A percentile compares a stretch with the other conserved stretches of the same genome.
Conservation (phyloP, 2,329 filamentous ascomycete genomes). For the Fusarium sp. region DNA sequence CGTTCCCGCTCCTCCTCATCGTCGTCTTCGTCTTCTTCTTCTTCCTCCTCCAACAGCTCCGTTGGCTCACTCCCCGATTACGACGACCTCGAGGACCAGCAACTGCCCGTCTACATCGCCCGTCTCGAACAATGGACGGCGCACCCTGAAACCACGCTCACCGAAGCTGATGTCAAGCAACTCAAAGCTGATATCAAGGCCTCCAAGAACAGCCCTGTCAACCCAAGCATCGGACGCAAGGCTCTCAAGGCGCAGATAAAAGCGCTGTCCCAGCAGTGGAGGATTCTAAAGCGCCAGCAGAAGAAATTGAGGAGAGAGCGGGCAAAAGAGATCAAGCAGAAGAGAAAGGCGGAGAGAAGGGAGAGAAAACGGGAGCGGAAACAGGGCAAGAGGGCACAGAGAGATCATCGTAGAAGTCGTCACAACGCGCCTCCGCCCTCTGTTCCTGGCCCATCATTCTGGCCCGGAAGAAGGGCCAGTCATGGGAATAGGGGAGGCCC, state of each 20-base stretch:
- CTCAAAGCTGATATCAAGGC: conserved; percentile 56
- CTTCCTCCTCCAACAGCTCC: conserved; percentile 49
- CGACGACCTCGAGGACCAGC: conserved; percentile 58
- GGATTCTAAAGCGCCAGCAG: conserved; percentile 47
- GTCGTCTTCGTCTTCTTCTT: conserved; percentile 49
- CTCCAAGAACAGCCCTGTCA: conserved; percentile 40
- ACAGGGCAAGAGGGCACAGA: conserved; percentile 45
- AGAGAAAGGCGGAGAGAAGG: conserved; percentile 46
- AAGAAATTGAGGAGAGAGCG: conserved; percentile 45
- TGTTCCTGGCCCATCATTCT: conserved; percentile 9
- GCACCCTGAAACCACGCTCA: conserved; percentile 60
- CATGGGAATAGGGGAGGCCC: conserved; percentile 15
- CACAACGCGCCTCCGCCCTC: conserved; percentile 3
- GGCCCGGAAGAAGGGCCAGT: conserved; percentile 18
- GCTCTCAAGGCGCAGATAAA: conserved; percentile 56
- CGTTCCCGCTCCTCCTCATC: conserved; percentile 49
- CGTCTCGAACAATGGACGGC: conserved; percentile 60
- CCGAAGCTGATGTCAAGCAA: conserved; percentile 54
- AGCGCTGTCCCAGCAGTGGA: conserved; percentile 55
- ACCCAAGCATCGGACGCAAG: conserved; percentile 39
- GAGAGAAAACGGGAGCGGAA: conserved; percentile 46
- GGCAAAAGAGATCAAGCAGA: conserved; percentile 45
- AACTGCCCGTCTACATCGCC: conserved; percentile 57
- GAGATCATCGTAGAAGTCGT: conserved; percentile 43
- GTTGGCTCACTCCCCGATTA: conserved; percentile 64